Conservation (phyloP, 768 basidiomycete genomes). For the Phylloporus sp. region DNA sequence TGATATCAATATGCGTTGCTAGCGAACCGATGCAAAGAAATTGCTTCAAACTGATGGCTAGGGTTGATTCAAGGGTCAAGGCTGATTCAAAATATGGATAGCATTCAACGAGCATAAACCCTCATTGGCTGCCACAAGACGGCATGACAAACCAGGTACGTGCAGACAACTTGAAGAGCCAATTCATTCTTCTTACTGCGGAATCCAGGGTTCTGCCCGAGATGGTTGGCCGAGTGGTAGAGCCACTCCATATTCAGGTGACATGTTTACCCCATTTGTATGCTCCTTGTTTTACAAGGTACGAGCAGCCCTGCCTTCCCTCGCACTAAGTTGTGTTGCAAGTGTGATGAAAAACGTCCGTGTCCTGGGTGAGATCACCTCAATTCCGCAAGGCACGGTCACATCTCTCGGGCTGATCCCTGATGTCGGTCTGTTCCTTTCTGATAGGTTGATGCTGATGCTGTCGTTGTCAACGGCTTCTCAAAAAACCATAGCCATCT, state of each 20-base stretch:
- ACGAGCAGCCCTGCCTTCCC: no score
- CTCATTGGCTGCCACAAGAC: background rate
- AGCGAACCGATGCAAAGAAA: no score
- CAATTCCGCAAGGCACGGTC: background rate
- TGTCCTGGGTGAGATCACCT: background rate
- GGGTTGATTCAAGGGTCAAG: no score
- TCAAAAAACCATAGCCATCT: no score
- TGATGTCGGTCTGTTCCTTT: background rate
- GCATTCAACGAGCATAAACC: no score
- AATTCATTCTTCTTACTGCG: background rate
- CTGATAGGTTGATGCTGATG: background rate
- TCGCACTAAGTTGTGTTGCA: background rate
- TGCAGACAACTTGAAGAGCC: background rate
- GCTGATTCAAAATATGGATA: no score
- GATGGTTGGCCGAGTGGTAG: no score
- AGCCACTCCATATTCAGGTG: background rate
- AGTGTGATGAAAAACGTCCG: background rate
- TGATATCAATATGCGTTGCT: no score
- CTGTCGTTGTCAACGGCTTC: background rate
- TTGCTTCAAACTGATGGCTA: no score
- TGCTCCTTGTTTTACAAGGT: no score
- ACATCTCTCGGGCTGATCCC: background rate
- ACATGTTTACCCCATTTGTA: no score
- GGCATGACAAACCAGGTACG: background rate
- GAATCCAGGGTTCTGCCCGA: no score